Evolutionary conservation across 2,329 filamentous ascomycete genomes (phyloP).

Genomic region (Raffaelea deltoideospora): DNA sequence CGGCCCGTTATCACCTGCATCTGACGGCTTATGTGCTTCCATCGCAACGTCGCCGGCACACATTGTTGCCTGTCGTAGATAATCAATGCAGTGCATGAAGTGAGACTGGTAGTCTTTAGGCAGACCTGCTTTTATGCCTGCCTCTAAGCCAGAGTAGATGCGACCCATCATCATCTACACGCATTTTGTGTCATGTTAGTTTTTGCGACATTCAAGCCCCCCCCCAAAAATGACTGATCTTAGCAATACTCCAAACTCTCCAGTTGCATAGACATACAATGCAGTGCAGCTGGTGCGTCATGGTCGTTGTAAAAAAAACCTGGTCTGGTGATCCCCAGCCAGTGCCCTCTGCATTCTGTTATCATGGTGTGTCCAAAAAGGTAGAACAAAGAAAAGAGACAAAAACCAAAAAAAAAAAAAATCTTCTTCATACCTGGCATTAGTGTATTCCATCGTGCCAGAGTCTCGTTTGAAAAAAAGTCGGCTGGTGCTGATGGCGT

Average conservation of each 20-base stretch:
- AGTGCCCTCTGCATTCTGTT: conserved; percentile 12
- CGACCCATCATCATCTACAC: conserved; percentile 19
- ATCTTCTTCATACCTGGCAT: conserved; percentile 22
- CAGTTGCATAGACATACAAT: conserved; percentile 19
- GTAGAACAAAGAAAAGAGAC: neutral
- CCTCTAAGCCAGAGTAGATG: conserved; percentile 15
- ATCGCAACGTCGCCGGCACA: conserved; percentile 21
- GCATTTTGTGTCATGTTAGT: neutral
- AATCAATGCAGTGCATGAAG: conserved; percentile 26
- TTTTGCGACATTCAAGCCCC: neutral
- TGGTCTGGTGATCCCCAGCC: conserved; percentile 19
- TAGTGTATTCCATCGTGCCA: conserved; percentile 22
- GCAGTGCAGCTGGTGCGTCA: conserved; percentile 26
- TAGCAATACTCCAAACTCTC: too few species aligned
- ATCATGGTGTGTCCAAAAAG: too few species aligned
- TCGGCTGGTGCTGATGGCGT: conserved; percentile 22
- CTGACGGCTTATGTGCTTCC: conserved; percentile 21
- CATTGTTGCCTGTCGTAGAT: conserved; percentile 24
- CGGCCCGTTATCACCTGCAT: conserved; percentile 21
- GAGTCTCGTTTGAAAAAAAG: conserved; percentile 21
- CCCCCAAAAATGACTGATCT: too few species aligned
- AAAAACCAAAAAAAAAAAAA: neutral
- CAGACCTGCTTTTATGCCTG: neutral
- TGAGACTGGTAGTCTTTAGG: conserved; percentile 16
- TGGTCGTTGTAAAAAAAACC: conserved; percentile 24